These are phyloP conservation scores for Podaxis sp. DNA, from an alignment of 768 basidiomycete genomes.

Conservation along the genomic window DNA sequence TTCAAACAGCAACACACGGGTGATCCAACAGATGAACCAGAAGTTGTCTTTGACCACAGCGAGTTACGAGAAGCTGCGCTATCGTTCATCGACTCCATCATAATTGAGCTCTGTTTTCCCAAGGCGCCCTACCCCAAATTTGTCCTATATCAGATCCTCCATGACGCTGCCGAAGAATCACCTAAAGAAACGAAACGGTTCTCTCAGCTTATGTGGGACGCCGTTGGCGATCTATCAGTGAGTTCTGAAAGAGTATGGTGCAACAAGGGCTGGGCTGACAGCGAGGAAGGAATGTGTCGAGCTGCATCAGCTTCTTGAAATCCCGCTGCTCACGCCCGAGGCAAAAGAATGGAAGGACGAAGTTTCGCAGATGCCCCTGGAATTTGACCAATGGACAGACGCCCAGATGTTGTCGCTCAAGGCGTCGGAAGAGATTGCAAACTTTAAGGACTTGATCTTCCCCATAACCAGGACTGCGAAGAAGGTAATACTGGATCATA, in stretches of 20 bases:
- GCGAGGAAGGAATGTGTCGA: conserved; percentile 57
- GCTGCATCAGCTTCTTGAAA: conserved; percentile 63
- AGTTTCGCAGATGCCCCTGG: conserved; percentile 54
- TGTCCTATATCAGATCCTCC: conserved; percentile 65
- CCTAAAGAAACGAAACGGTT: conserved; percentile 75
- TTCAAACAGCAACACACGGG: conserved; percentile 58
- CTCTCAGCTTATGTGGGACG: conserved; percentile 78
- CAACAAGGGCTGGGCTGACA: background rate
- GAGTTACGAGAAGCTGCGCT: conserved; percentile 61
- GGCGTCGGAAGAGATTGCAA: conserved; percentile 50
- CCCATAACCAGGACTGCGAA: conserved; percentile 60
- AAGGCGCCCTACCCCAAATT: conserved; percentile 63
- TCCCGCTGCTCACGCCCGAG: conserved; percentile 56
- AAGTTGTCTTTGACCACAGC: conserved; percentile 53
- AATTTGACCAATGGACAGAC: conserved; percentile 66
- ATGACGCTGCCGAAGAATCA: conserved; percentile 71
- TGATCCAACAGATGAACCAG: conserved; percentile 43
- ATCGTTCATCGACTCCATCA: conserved; percentile 82
- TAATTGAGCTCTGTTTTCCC: conserved; percentile 82
- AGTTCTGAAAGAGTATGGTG: conserved; percentile 17
- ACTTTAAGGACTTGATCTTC: conserved; percentile 54
- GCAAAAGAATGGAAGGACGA: conserved; percentile 52
- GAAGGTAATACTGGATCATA: conserved; percentile 46
- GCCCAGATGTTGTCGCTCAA: conserved; percentile 62
- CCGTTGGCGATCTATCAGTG: conserved; percentile 80